Evolutionary conservation across 78 protist genomes (phyloP).

Genomic region (Anaeramoeba flamelloides): DNA sequence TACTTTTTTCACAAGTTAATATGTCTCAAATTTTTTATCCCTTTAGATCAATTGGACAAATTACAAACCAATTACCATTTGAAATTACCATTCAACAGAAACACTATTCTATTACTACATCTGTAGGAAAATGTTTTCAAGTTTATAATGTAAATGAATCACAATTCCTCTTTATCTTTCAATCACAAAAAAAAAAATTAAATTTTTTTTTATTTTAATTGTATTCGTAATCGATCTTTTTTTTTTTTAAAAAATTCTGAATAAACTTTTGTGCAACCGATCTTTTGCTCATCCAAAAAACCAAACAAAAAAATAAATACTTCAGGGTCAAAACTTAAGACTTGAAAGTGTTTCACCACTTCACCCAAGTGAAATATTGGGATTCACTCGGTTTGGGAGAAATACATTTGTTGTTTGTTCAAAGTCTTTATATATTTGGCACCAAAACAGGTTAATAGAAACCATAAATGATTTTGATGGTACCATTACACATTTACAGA

Average conservation of each 20-base stretch:
- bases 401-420: background rate
- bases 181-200: background rate
- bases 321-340: background rate
- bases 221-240: too few species aligned
- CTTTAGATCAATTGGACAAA: background rate
- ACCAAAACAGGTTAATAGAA: background rate
- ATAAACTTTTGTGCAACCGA: background rate
- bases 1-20: too few species aligned
- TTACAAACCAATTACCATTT: background rate
- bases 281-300: background rate
- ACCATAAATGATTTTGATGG: background rate
- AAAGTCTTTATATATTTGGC: background rate
- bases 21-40: background rate
- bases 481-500: background rate
- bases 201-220: background rate
- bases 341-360: background rate
- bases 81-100: background rate
- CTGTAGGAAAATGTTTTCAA: background rate
- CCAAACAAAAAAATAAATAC: background rate
- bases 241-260: background rate
- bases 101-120: background rate
- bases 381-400: background rate
- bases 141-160: background rate
- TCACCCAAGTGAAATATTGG: background rate
- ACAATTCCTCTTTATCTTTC: background rate